Evolutionary conservation across 225 moss, liverwort and hornwort genomes (phyloP), one percentile per base, ranked within the genome.

Genomic region (Pseudisothecium myosuroides): DNA sequence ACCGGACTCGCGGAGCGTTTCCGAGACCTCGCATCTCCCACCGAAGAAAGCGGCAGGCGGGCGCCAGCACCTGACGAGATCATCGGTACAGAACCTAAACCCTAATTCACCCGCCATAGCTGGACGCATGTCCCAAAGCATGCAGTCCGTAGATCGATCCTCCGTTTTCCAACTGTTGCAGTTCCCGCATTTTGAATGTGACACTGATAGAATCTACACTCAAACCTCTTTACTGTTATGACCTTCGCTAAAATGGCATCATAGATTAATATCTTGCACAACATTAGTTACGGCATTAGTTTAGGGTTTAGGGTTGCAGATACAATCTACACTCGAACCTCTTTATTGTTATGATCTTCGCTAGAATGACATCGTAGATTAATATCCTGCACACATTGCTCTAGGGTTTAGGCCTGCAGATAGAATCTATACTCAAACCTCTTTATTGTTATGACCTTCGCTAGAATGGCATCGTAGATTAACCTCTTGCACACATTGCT

Each of bases 31-130:
- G 5, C 85, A 88, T 59, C 89, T 89, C 36, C 87, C 91, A 7
- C 55, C 68, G 59, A 93, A 71, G 82, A 88, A 85, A 89, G 27
- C 88, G 9, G 80, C 77, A 36, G 43, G 89, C 37, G 87, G 86
- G 27, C 92, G 92, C n/a, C 92, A 92, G 71, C 92, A 90, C 49
- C 50, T 88, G 84, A 81, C 93, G 36, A 80, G 93, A 89, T 93
- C 87, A n/a, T 87, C 92, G 92, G 93, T 93, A 92, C 79, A 71
- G 50, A 86, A 79, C 82, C 85, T 81, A 77, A 72, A 63, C 87
- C 86, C 64, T 83, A 26, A 49, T 76, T 34, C 50, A 24, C 66
- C 36, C 37, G 55, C 56, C 63, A 58, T 75, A 60, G 83, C 26
- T 39, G 29, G 14, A 69, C 15, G 54, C 68, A n/a, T 14, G n/a